phyloP scores from a whole-genome alignment of 768 basidiomycete genomes.

The Suillus plorans region DNA sequence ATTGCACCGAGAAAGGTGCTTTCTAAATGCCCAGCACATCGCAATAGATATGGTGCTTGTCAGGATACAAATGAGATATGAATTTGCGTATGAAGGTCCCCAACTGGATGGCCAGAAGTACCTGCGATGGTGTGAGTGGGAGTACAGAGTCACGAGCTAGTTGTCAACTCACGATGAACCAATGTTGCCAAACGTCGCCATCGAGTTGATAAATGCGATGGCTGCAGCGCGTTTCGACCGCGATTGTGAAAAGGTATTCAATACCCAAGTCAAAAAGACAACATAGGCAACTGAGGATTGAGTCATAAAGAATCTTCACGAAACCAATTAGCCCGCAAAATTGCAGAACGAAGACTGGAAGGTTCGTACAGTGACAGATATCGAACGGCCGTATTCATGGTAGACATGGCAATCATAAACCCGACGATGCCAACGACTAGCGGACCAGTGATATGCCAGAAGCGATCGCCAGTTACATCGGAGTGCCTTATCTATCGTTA shows the following conservation, averaged over 20 bases:
- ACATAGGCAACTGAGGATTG: conserved; percentile 71
- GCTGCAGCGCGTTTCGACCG: conserved; percentile 84
- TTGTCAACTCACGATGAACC: conserved; percentile 62
- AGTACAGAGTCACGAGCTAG: background rate
- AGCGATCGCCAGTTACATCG: conserved; percentile 68
- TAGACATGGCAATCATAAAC: conserved; percentile 61
- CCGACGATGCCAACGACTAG: conserved; percentile 60
- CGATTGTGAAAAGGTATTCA: conserved; percentile 66
- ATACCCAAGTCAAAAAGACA: conserved; percentile 54
- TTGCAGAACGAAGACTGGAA: background rate
- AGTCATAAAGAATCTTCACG: conserved; percentile 70
- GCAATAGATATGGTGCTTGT: conserved; percentile 48
- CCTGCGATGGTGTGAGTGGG: conserved; percentile 24
- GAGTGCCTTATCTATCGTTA: conserved; percentile 53
- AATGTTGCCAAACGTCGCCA: conserved; percentile 80
- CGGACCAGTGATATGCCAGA: conserved; percentile 61
- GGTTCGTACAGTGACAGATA: conserved; percentile 60
- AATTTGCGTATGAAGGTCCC: conserved; percentile 68
- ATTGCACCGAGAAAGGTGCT: conserved; percentile 43
- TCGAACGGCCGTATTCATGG: conserved; percentile 58
- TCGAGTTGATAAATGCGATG: conserved; percentile 75
- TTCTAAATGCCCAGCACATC: conserved; percentile 48
- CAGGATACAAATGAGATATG: conserved; percentile 74
- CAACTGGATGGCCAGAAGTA: conserved; percentile 67
- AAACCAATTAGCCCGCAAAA: background rate